These are phyloP conservation scores for Cantharellus cinnabarinus DNA, from an alignment of 768 basidiomycete genomes.

Conservation along the genomic window DNA sequence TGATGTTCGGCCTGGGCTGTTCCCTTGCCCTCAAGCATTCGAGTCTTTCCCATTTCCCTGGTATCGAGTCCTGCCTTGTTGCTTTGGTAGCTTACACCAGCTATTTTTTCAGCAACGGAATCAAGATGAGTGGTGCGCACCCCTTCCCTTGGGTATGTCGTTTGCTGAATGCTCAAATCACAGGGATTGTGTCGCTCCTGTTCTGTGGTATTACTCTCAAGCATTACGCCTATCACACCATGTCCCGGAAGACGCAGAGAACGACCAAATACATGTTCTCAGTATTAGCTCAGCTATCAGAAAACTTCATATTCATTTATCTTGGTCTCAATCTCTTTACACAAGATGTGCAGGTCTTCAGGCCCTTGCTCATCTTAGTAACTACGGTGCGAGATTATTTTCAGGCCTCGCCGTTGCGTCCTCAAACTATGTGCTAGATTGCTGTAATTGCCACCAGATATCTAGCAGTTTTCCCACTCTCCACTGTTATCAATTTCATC, in stretches of 20 bases:
- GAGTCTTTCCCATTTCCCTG: constrained; percentile 65
- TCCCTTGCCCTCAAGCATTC: constrained; percentile 91
- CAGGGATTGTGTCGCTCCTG: constrained; percentile 89
- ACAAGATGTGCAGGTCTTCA: constrained; percentile 62
- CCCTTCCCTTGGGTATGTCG: neutral
- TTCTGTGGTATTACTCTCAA: constrained; percentile 99
- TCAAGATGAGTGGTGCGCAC: constrained; percentile 43
- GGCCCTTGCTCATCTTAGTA: constrained; percentile 85
- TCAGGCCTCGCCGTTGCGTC: neutral
- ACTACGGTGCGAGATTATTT: constrained; percentile 32
- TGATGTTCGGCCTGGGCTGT: constrained; percentile 75
- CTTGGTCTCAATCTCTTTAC: constrained; percentile 96
- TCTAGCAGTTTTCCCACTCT: constrained; percentile 85
- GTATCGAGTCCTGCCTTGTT: constrained; percentile 92
- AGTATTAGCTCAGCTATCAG: constrained; percentile 80
- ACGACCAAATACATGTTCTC: constrained; percentile 92
- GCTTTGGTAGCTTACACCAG: constrained; percentile 87
- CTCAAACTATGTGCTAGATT: constrained; percentile 19
- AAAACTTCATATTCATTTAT: constrained; percentile 99
- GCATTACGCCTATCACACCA: constrained; percentile 99
- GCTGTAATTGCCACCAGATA: constrained; percentile 91
- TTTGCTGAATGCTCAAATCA: constrained; percentile 12
- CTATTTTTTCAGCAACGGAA: constrained; percentile 97
- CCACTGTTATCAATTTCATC: constrained; percentile 87
- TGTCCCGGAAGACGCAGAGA: constrained; percentile 86